Evolutionary conservation across 352 stramenopile species (phyloP).

Genomic region (Globisporangium parvum): DNA sequence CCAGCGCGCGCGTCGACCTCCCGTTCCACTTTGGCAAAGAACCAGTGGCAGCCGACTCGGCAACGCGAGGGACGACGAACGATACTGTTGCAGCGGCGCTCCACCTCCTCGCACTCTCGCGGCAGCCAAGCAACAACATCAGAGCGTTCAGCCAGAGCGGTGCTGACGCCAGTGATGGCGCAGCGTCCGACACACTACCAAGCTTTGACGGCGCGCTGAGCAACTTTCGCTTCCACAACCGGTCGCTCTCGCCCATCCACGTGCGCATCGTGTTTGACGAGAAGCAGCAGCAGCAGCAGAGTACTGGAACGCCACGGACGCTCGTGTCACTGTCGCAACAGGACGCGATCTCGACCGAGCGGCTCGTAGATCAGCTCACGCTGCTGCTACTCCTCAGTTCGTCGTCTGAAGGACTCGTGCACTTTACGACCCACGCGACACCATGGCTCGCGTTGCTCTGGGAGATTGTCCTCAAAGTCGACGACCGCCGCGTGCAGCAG

Average conservation of each 20-base stretch:
- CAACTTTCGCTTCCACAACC: slow-evolving; percentile 87
- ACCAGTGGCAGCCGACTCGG: neutral
- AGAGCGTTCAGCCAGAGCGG: too few species aligned
- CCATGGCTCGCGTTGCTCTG: slow-evolving; percentile 58
- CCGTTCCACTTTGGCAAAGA: slow-evolving; percentile 51
- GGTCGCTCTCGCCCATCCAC: slow-evolving; percentile 89
- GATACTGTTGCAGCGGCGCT: neutral
- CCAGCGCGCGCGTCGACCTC: slow-evolving; percentile 27
- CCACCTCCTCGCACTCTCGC: neutral
- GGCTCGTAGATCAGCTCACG: slow-evolving; percentile 26
- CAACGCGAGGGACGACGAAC: neutral
- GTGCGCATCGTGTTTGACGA: slow-evolving; percentile 89
- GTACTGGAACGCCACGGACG: neutral
- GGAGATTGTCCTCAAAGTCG: slow-evolving; percentile 32
- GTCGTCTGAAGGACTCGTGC: slow-evolving; percentile 43
- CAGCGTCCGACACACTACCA: slow-evolving; percentile 7
- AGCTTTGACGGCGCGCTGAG: slow-evolving; percentile 82
- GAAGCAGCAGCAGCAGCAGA: slow-evolving; percentile 23
- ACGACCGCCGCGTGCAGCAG: slow-evolving; percentile 56
- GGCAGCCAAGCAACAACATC: neutral
- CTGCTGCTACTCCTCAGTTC: slow-evolving; percentile 36
- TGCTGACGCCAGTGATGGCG: too few species aligned
- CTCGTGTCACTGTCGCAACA: too few species aligned
- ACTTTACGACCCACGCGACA: slow-evolving; percentile 28
- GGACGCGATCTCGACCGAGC: neutral